A percentile compares a stretch with the other conserved stretches of the same genome.
Conservation (phyloP, 108 stramenopile genomes). For the Mayamaea pseudoterrestris region DNA sequence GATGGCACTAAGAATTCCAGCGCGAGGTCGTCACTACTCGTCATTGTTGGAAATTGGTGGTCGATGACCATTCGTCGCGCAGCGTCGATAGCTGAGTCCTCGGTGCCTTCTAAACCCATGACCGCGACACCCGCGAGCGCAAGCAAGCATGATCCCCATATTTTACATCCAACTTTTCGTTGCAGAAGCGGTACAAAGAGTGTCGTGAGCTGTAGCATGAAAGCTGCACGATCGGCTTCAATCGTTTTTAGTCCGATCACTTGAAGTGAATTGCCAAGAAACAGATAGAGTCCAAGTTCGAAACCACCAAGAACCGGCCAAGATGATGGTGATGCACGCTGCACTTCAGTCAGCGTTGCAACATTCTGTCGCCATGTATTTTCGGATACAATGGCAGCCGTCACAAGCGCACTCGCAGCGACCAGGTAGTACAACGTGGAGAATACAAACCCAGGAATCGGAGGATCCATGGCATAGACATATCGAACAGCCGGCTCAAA, state of each 20-base stretch:
- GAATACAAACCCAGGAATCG: conserved; percentile 66
- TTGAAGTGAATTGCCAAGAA: conserved; percentile 68
- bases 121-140: conserved; percentile 54
- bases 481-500: conserved; percentile 73
- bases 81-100: background rate
- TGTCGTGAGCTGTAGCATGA: conserved; percentile 76
- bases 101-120: conserved; percentile 38
- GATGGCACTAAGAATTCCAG: background rate
- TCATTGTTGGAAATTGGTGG: too few relatives aligned
- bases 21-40: background rate
- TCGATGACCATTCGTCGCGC: too few relatives aligned
- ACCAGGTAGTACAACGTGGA: conserved; percentile 68
- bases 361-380: background rate
- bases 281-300: conserved; percentile 71
- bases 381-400: background rate
- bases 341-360: background rate
- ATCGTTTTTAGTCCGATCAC: conserved; percentile 67
- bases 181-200: conserved; percentile 47
- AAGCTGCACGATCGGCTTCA: conserved; percentile 67
- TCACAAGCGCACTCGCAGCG: conserved; percentile 24
- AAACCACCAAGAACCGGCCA: conserved; percentile 32
- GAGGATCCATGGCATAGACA: conserved; percentile 60
- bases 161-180: conserved; percentile 19
- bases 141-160: conserved; percentile 53
- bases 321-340: background rate